These are phyloP conservation scores for Thraustotheca clavata DNA, from an alignment of 352 stramenopile species.

Conservation along the genomic window DNA sequence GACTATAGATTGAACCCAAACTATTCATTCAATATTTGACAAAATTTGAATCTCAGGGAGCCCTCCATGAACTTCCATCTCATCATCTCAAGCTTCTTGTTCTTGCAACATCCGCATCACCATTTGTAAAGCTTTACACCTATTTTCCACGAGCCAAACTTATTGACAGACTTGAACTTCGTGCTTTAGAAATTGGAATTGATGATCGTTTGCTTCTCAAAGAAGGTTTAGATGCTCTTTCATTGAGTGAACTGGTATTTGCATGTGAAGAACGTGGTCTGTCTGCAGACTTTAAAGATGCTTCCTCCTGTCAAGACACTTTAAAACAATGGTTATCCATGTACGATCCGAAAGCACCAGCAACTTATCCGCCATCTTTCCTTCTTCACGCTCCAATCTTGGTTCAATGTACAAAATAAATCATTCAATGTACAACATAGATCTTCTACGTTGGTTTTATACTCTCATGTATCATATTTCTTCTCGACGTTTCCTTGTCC, in stretches of 20 bases:
- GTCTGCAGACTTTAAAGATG: constrained; percentile 54
- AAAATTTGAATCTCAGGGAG: constrained; percentile 26
- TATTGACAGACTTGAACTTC: constrained; percentile 40
- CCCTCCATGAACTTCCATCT: constrained; percentile 32
- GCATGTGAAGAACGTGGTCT: constrained; percentile 75
- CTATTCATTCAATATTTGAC: not conserved
- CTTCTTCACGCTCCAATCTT: constrained; percentile 54
- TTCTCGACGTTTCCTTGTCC: too few relatives aligned
- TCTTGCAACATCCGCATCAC: constrained; percentile 44
- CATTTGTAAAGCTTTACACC: constrained; percentile 28
- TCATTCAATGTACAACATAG: too few relatives aligned
- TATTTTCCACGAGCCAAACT: constrained; percentile 34
- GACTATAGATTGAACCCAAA: constrained; percentile 16
- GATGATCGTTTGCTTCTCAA: constrained; percentile 65
- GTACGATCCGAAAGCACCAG: constrained; percentile 40
- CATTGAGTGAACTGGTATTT: constrained; percentile 76
- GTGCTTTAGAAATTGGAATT: constrained; percentile 49
- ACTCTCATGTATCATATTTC: too few relatives aligned
- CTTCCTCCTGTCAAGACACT: constrained; percentile 37
- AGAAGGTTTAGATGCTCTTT: constrained; percentile 51
- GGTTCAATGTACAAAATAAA: not conserved
- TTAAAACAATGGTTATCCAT: constrained; percentile 69
- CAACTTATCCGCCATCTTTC: constrained; percentile 39
- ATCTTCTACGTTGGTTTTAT: too few relatives aligned
- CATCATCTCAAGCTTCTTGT: constrained; percentile 49